Base-by-base conservation (phyloP, 768 basidiomycete genomes). In the Rhodosporidiobolus odoratus region DNA sequence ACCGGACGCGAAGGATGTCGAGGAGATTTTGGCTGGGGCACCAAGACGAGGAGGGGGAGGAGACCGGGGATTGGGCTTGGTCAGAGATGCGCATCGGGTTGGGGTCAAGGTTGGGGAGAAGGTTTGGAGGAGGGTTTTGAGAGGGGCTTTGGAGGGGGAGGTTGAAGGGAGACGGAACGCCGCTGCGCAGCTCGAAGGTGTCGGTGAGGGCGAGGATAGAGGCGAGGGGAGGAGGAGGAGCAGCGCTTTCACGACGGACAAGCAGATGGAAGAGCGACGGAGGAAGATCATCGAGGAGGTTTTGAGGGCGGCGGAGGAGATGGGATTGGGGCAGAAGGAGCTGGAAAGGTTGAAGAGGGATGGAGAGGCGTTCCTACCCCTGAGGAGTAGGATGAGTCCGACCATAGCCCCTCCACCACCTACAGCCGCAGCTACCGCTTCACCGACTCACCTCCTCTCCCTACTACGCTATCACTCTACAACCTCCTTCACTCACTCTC, bases 1-100 rank as follows among this genome's bases (percentile, higher is more conserved):
- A 8, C 71, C 71, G 27, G 71, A 72, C 23, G 2, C 23, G 37
- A 68, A 61, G 53, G 71, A 72, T 59, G 58, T 72, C 45, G 52
- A 43, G 34, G 21, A 52, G 16, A 38, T 72, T 30, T 32, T 72
- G 5, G 52, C 19, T 8, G 15, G 37, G 16, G 41, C 35, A 16
- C 34, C 48, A 53, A 19, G 9, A 16, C 35, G 12, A 8, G 21
- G 41, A 0, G 30, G 2, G 62, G 48, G 17, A 45, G 23, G 43
- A 13, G 23, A 27, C 16, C 43, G 4, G 69, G 67, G 13, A 25
- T 69, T 32, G 1, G 53, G 10, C 25, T 2, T 57, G 19, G 43
- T 65, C 6, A 23, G 34, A 9, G 1, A 16, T 2, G 62, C 62
- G 17, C 43, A 15, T 27, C 10, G 27, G 35, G 23, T 38, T 1